Conservation (phyloP, 192 early-diverging fungal genomes). For the Coemansia reversa region DNA sequence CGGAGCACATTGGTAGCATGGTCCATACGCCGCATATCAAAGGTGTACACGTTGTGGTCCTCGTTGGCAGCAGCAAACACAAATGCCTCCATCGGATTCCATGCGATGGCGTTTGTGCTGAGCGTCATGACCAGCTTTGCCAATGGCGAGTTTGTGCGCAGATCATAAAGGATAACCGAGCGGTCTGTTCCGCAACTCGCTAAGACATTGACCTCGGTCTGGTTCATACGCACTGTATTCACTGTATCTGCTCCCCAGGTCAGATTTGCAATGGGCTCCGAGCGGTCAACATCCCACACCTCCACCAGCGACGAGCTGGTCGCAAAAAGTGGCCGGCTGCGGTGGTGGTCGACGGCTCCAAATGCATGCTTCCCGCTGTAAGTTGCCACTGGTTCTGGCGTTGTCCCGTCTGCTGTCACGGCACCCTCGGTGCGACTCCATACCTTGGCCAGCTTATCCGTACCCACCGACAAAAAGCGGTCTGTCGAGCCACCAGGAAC, state of each 20-base stretch:
- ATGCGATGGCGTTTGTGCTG: slow-evolving; percentile 92
- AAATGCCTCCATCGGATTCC: slow-evolving; percentile 99
- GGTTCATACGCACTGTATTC: slow-evolving; percentile 94
- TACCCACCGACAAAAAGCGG: slow-evolving; percentile 85
- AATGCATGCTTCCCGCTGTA: slow-evolving; percentile 79
- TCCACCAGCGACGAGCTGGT: slow-evolving; percentile 85
- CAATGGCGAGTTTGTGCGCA: slow-evolving; percentile 84
- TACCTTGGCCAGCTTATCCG: slow-evolving; percentile 93
- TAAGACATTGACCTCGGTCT: slow-evolving; percentile 90
- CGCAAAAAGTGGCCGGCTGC: slow-evolving; percentile 77
- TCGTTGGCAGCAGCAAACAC: slow-evolving; percentile 94
- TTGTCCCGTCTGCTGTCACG: slow-evolving; percentile 18
- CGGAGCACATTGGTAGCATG: slow-evolving; percentile 83
- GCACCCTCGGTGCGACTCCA: slow-evolving; percentile 69
- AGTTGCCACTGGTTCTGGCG: slow-evolving; percentile 66
- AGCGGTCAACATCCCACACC: slow-evolving; percentile 88
- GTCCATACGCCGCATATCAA: slow-evolving; percentile 96
- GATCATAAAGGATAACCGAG: slow-evolving; percentile 91
- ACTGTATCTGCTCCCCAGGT: slow-evolving; percentile 95
- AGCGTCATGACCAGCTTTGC: slow-evolving; percentile 81
- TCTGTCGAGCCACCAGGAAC: slow-evolving; percentile 61
- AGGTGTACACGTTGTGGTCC: slow-evolving; percentile 96
- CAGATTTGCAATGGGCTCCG: slow-evolving; percentile 80
- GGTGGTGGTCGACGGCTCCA: slow-evolving; percentile 89
- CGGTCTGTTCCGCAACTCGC: slow-evolving; percentile 93